phyloP scores from a whole-genome alignment of 805 yeast species.

The Yarrowia sp. region DNA sequence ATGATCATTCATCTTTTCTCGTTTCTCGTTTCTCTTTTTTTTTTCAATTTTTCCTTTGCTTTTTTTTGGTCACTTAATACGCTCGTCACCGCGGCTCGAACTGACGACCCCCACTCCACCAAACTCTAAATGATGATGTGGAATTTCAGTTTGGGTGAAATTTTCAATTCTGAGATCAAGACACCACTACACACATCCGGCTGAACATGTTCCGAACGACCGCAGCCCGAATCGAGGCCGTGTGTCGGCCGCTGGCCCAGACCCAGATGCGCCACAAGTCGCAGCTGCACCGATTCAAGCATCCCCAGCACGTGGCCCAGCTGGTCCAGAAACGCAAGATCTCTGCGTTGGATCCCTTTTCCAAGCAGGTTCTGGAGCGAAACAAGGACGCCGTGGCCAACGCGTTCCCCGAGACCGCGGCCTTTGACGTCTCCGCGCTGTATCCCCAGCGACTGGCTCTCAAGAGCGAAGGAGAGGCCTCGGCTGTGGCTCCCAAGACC shows the following conservation, averaged over 20 bases:
- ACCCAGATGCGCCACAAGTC: constrained; percentile 29
- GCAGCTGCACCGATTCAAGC: constrained; percentile 32
- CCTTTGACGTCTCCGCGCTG: not conserved
- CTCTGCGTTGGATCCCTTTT: constrained; percentile 25
- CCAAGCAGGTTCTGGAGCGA: constrained; percentile 35
- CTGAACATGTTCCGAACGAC: constrained; percentile 19
- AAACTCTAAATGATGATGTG: constrained; percentile 3
- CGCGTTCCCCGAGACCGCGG: constrained; percentile 25
- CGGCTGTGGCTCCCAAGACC: constrained; percentile 1
- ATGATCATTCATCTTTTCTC: too few relatives aligned
- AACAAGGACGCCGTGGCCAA: constrained; percentile 22
- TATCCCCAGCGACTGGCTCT: constrained; percentile 16
- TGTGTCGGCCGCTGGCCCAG: constrained; percentile 13
- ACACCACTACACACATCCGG: not conserved
- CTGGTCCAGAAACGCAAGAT: constrained; percentile 36
- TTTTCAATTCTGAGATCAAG: not conserved
- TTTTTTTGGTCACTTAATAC: too few relatives aligned
- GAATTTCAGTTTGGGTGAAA: constrained; percentile 18
- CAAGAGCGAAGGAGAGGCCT: not conserved
- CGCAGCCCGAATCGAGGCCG: constrained; percentile 17
- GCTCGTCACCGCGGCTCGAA: not conserved
- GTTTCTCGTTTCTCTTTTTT: too few relatives aligned
- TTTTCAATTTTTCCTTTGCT: too few relatives aligned
- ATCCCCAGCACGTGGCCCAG: constrained; percentile 33
- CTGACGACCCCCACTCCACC: not conserved